These are phyloP conservation scores for Phaeodactylum tricornutum DNA, from an alignment of 108 stramenopile genomes.

Conservation along the genomic window DNA sequence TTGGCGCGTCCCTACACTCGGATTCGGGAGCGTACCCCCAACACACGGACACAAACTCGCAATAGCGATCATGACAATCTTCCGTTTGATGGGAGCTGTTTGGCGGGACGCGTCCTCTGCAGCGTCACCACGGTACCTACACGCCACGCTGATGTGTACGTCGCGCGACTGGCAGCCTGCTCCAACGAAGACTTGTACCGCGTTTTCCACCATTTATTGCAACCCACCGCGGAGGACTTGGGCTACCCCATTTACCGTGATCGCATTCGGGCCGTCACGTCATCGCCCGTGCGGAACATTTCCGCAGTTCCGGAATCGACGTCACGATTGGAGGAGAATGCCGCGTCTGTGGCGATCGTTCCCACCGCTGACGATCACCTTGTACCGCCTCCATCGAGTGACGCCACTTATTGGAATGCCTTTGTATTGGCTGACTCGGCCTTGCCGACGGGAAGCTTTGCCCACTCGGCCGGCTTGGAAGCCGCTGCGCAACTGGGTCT, in stretches of 20 bases:
- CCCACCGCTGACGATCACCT: not conserved
- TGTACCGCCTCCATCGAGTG: not conserved
- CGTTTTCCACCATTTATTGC: conserved; percentile 29
- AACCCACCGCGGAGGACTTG: conserved; percentile 21
- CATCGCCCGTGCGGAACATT: conserved; percentile 2
- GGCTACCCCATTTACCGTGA: conserved; percentile 35
- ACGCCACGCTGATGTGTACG: conserved; percentile 3
- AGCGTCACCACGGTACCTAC: not conserved
- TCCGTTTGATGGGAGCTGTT: not conserved
- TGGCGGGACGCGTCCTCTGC: not conserved
- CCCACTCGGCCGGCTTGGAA: conserved; percentile 78
- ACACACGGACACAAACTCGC: not conserved
- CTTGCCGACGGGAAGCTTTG: conserved; percentile 76
- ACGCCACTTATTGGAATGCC: conserved; percentile 14
- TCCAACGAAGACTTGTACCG: conserved; percentile 57
- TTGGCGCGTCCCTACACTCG: conserved; percentile 22
- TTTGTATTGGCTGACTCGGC: conserved; percentile 61
- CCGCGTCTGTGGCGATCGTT: not conserved
- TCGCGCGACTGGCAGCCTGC: conserved; percentile 27
- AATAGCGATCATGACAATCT: conserved; percentile 1
- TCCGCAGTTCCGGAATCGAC: not conserved
- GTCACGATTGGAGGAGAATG: not conserved
- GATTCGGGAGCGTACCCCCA: conserved; percentile 14
- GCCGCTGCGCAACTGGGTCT: conserved; percentile 63
- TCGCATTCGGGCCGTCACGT: conserved; percentile 16